Percentiles rank a stretch among this genome's conserved stretches.
Evolutionary conservation across 345 rosid genomes (phyloP).

Genomic region (Citropsis articulata): DNA sequence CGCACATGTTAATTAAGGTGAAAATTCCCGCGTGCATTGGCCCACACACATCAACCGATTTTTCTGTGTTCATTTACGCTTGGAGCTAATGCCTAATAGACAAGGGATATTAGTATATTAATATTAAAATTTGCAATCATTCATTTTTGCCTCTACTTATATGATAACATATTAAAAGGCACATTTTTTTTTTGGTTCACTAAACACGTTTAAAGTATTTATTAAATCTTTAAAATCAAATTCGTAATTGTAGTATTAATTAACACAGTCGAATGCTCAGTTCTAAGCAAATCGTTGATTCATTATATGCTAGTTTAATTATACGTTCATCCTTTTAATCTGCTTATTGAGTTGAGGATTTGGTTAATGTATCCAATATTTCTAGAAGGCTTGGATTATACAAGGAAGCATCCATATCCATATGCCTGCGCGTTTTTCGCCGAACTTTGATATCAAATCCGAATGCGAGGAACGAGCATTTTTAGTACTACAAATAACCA

Average conservation of each 20-base stretch:
- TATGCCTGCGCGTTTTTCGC: background rate
- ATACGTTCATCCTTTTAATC: too few species aligned
- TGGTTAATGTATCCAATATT: too few species aligned
- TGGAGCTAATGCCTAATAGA: background rate
- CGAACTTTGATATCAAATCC: too few species aligned
- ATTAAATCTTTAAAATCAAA: background rate
- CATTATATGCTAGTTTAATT: background rate
- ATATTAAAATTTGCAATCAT: too few species aligned
- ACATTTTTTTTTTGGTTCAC: background rate
- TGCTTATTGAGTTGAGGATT: too few species aligned
- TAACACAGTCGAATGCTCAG: background rate
- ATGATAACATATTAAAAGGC: background rate
- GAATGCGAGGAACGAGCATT: background rate
- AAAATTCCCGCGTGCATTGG: background rate
- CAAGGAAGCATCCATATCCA: background rate
- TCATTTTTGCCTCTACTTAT: background rate
- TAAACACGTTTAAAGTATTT: background rate
- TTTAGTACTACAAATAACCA: background rate
- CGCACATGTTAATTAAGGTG: constrained; percentile 4
- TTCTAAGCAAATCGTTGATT: too few species aligned
- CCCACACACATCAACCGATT: background rate
- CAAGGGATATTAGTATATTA: background rate
- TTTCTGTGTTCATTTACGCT: background rate
- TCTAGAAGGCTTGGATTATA: background rate
- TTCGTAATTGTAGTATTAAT: too few species aligned